Evolutionary conservation across 345 rosid species (phyloP).

Genomic region (Syzygium aromaticum): DNA sequence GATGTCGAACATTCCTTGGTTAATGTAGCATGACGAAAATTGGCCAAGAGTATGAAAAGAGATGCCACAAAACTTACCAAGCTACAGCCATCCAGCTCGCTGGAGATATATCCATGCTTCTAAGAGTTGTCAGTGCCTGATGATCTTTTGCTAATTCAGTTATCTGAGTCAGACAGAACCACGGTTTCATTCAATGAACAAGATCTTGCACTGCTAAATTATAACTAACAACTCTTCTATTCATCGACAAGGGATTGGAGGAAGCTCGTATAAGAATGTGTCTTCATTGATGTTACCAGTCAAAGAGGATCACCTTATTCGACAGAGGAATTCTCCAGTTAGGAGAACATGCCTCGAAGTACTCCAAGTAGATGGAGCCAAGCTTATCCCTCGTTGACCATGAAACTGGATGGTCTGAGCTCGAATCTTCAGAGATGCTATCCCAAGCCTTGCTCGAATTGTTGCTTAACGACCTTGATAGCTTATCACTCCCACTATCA

Average conservation of each 20-base stretch:
- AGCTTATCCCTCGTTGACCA: slow-evolving; percentile 25
- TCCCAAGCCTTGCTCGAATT: slow-evolving; percentile 62
- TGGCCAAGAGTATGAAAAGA: neutral
- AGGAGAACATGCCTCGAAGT: slow-evolving; percentile 56
- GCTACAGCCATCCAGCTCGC: slow-evolving; percentile 97
- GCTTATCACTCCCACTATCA: slow-evolving; percentile 46
- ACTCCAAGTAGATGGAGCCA: slow-evolving; percentile 45
- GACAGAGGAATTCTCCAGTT: slow-evolving; percentile 51
- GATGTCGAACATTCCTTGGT: neutral
- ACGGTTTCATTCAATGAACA: neutral
- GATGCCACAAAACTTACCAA: slow-evolving; percentile 34
- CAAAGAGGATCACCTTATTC: slow-evolving; percentile 32
- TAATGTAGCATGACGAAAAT: neutral
- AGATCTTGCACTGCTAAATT: neutral
- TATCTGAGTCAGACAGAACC: slow-evolving; percentile 25
- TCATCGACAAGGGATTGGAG: neutral
- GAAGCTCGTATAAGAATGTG: neutral
- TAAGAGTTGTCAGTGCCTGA: slow-evolving; percentile 39
- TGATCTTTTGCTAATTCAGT: slow-evolving; percentile 31
- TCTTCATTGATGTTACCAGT: neutral
- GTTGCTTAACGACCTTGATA: slow-evolving; percentile 51
- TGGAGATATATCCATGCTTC: slow-evolving; percentile 69
- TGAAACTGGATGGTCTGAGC: slow-evolving; percentile 31
- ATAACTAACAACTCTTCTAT: neutral
- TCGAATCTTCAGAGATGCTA: slow-evolving; percentile 44